Conservation (phyloP, 148 eudicot genomes). For the Silene latifolia region DNA sequence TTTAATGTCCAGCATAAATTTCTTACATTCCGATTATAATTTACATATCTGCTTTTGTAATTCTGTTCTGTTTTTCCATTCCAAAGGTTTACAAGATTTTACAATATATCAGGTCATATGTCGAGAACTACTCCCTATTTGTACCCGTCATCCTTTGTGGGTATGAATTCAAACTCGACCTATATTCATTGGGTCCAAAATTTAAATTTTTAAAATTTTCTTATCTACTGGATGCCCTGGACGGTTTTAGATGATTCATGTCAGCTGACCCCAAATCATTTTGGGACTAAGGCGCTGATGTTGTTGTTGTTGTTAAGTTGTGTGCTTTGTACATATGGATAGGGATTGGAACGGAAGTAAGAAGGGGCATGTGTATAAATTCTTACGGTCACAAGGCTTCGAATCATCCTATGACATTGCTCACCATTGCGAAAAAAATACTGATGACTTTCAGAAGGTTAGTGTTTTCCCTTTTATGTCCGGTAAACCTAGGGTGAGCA, state of each 20-base stretch:
- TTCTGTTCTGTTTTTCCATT: background rate
- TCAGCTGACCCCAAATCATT: too few species aligned
- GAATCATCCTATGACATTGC: conserved; percentile 49
- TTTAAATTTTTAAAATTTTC: too few species aligned
- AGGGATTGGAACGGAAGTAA: conserved; percentile 67
- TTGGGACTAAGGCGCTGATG: too few species aligned
- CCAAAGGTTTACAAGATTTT: conserved; percentile 48
- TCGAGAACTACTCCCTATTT: conserved; percentile 22
- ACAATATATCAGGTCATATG: conserved; percentile 35
- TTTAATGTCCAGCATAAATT: background rate
- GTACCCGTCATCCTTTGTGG: conserved; percentile 48
- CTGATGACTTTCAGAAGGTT: conserved; percentile 37
- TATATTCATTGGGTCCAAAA: too few species aligned
- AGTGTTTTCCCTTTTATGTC: background rate
- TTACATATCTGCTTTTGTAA: background rate
- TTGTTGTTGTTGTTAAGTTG: background rate
- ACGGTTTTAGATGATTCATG: too few species aligned
- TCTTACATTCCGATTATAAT: background rate
- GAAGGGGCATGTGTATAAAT: conserved; percentile 52
- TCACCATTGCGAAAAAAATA: conserved; percentile 25
- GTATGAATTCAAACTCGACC: too few species aligned
- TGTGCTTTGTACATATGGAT: conserved; percentile 1
- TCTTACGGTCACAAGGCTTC: conserved; percentile 53
- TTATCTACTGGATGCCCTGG: too few species aligned
- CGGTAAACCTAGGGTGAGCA: too few species aligned